Conservation (phyloP, 208 protist species). For the Crithidia acanthocephali region DNA sequence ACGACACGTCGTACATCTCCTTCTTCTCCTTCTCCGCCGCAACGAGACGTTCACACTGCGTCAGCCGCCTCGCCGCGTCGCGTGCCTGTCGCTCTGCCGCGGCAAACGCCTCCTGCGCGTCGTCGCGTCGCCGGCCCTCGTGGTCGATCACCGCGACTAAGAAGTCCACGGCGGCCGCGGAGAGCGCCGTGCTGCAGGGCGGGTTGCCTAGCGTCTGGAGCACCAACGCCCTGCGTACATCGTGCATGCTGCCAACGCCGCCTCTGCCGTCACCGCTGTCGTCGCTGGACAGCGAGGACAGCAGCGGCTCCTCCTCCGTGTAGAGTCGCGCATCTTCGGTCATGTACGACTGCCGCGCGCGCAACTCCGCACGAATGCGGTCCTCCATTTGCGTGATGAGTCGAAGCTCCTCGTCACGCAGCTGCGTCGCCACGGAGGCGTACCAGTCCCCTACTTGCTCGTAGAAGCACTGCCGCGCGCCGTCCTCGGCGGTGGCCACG, state of each 20-base stretch:
- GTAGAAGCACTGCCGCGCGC: constrained; percentile 38
- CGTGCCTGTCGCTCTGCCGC: constrained; percentile 33
- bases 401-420: constrained; percentile 42
- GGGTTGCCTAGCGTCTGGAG: constrained; percentile 46
- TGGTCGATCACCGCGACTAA: constrained; percentile 46
- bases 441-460: constrained; percentile 40
- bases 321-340: constrained; percentile 66
- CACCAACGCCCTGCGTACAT: constrained; percentile 45
- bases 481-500: constrained; percentile 45
- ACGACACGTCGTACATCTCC: constrained; percentile 48
- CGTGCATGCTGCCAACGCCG: constrained; percentile 14
- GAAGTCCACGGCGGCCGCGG: constrained; percentile 36
- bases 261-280: not conserved
- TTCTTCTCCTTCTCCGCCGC: constrained; percentile 59
- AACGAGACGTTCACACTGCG: constrained; percentile 40
- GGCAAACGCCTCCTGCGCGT: constrained; percentile 30
- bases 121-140: constrained; percentile 33
- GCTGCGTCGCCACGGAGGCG: constrained; percentile 25
- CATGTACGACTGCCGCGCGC: constrained; percentile 41
- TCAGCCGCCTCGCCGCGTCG: constrained; percentile 32
- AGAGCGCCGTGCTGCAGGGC: constrained; percentile 21
- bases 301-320: constrained; percentile 46
- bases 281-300: not conserved
- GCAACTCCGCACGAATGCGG: constrained; percentile 54
- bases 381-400: constrained; percentile 31